Evolutionary conservation across 75 land plant species (phyloP).

Genomic region (Larix kaempferi): DNA sequence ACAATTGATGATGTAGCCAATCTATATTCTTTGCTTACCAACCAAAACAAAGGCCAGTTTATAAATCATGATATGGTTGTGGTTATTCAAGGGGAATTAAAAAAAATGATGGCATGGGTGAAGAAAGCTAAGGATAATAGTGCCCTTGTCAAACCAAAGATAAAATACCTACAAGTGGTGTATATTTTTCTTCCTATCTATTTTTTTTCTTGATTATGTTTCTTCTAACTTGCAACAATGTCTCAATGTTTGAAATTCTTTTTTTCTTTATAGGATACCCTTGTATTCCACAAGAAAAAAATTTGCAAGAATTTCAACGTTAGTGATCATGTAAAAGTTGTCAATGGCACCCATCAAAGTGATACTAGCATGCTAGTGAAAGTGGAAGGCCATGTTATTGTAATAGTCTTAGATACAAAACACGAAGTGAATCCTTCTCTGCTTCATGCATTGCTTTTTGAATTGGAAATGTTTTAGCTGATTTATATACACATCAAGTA

Average conservation of each 20-base stretch:
- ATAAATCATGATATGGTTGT: constrained; percentile 97
- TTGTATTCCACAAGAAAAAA: constrained; percentile 77
- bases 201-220: not conserved
- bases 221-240: too few relatives aligned
- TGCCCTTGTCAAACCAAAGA: constrained; percentile 73
- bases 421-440: constrained; percentile 64
- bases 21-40: constrained; percentile 64
- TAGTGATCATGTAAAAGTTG: constrained; percentile 97
- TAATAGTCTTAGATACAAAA: constrained; percentile 83
- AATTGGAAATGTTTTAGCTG: too few relatives aligned
- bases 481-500: too few relatives aligned
- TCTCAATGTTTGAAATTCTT: not conserved
- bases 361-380: constrained; percentile 96
- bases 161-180: constrained; percentile 61
- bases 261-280: constrained; percentile 50
- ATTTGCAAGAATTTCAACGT: constrained; percentile 89
- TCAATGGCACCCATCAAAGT: constrained; percentile 85
- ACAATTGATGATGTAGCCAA: constrained; percentile 58
- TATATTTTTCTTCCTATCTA: not conserved
- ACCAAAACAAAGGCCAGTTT: constrained; percentile 87
- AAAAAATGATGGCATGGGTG: constrained; percentile 83
- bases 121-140: constrained; percentile 96
- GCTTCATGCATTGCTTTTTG: not conserved
- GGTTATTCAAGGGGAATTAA: constrained; percentile 85
- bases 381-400: constrained; percentile 75